Conservation (phyloP, 352 stramenopile species). For the Phytophthora boehmeriae region DNA sequence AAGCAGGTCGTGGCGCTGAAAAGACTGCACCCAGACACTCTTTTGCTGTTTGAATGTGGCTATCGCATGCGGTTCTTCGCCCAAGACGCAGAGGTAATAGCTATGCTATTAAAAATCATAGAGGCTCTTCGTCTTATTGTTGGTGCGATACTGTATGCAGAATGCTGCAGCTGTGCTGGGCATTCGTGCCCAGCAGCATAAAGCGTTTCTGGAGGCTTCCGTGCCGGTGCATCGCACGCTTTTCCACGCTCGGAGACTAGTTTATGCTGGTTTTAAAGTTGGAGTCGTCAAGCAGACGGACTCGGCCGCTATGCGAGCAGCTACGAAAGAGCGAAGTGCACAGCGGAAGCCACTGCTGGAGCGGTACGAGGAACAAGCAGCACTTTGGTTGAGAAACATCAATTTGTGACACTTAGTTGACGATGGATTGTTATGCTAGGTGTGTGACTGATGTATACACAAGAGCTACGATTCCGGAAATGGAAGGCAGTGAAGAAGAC, state of each 20-base stretch:
- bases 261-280: constrained; percentile 55
- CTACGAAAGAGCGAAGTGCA: constrained; percentile 5
- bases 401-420: not conserved
- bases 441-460: constrained; percentile 54
- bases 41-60: constrained; percentile 82
- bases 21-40: constrained; percentile 37
- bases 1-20: constrained; percentile 72
- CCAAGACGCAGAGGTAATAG: constrained; percentile 58
- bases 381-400: not conserved
- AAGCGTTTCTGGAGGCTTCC: constrained; percentile 52
- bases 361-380: constrained; percentile 37
- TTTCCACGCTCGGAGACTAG: constrained; percentile 49
- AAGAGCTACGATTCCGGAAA: constrained; percentile 45
- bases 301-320: constrained; percentile 33
- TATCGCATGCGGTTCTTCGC: constrained; percentile 86
- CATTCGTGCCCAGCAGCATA: constrained; percentile 40
- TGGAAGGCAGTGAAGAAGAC: constrained; percentile 14
- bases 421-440: constrained; percentile 11
- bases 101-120: too few species aligned
- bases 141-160: constrained; percentile 19
- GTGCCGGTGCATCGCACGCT: constrained; percentile 52
- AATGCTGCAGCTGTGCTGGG: constrained; percentile 41
- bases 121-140: too few species aligned
- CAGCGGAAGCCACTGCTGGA: constrained; percentile 39
- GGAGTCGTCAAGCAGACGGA: constrained; percentile 75